Evolutionary conservation across 495 filamentous ascomycete genomes (phyloP), one percentile per base, ranked within the genome.

Genomic region (Entonaema liquescens): DNA sequence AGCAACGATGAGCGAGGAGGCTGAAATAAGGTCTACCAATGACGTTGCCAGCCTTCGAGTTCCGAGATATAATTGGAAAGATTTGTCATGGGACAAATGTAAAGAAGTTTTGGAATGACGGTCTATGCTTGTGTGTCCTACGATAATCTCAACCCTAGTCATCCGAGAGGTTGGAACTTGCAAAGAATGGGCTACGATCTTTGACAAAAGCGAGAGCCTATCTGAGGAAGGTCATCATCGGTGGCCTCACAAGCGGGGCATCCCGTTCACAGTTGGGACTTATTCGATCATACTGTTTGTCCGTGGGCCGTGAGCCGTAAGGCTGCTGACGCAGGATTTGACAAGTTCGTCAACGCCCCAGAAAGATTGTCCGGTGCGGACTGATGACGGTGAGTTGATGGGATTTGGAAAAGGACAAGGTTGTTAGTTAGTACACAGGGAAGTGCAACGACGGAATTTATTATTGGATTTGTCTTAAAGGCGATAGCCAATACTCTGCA

Each of bases 31-130:
- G 23, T 29, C 19, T 9, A 9, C 54, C 17, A 59, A 44, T 59
- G 26, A 5, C 5, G 36, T 44, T 9, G 21, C 36, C 21, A 8
- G n/a, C 15, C 29, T 59, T 13, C 15, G 29, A 42, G 56, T 31
- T 59, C 7, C 54, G 13, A 57, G 12, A 40, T 73, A 73, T 68
- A 73, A 68, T 65, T 73, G 64, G 70, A 68, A 73, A 58, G 19
- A 42, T 68, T 68, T 73, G 70, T 68, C 55, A 73, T 65, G 28
- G 57, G 38, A 60, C 59, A 60, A 55, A 1, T 40, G 59, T 42
- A 8, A 36, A 50, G 29, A 31, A 9, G 9, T 72, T 65, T 23
- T 57, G 60, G 64, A 15, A 21, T 26, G 38, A 31, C 54, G 54
- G 63, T 55, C 64, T 21, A 59, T 68, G 70, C 60, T 57, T 26